These are phyloP conservation scores for Prunus kanzakura DNA, from an alignment of 306 rosid genomes.

Conservation along the genomic window DNA sequence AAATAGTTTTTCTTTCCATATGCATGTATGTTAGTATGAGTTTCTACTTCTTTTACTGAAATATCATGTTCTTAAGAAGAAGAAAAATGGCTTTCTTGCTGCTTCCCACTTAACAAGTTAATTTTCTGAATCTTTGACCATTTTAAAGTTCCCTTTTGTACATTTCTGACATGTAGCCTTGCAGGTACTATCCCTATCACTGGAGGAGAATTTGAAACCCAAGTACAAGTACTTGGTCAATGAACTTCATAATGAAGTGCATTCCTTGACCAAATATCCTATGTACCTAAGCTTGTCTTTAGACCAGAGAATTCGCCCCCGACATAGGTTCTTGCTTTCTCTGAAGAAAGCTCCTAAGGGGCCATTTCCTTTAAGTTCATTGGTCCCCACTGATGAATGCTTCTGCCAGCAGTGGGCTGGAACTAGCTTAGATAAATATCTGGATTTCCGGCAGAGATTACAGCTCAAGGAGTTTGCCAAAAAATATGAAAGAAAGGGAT, in stretches of 20 bases:
- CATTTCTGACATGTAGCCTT: slow-evolving; percentile 14
- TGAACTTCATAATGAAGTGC: slow-evolving; percentile 86
- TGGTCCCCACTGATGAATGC: slow-evolving; percentile 86
- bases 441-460: slow-evolving; percentile 77
- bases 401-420: slow-evolving; percentile 96
- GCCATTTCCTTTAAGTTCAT: slow-evolving; percentile 87
- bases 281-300: slow-evolving; percentile 91
- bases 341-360: slow-evolving; percentile 97
- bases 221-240: slow-evolving; percentile 89
- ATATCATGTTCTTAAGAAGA: background rate
- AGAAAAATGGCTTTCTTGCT: background rate
- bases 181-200: slow-evolving; percentile 87
- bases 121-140: background rate
- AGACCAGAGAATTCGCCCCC: slow-evolving; percentile 98
- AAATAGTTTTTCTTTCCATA: background rate
- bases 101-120: background rate
- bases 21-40: background rate
- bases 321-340: slow-evolving; percentile 83
- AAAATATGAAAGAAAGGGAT: slow-evolving; percentile 64
- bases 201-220: slow-evolving; percentile 93
- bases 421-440: slow-evolving; percentile 80
- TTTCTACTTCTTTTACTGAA: background rate
- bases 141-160: background rate
- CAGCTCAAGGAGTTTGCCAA: slow-evolving; percentile 69
- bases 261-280: slow-evolving; percentile 90